Evolutionary conservation across 2,329 filamentous ascomycete genomes (phyloP).

Genomic region (Westerdykella sp.): DNA sequence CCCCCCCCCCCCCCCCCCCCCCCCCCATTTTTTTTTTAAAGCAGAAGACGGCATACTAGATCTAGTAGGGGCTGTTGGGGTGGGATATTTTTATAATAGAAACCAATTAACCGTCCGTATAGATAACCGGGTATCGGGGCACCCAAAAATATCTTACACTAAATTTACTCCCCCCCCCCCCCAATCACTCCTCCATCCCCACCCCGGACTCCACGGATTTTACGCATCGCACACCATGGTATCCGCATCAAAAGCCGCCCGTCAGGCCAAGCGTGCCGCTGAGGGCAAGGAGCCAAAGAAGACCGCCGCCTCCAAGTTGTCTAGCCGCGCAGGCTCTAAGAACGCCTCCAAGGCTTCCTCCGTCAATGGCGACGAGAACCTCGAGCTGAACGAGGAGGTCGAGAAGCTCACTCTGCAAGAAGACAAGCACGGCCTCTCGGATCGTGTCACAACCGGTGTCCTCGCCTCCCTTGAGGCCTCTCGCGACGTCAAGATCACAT

Average conservation of each 20-base stretch:
- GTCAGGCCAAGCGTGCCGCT: constrained; percentile 59
- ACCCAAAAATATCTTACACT: constrained; percentile 4
- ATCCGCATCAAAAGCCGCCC: constrained; percentile 63
- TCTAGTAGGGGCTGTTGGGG: too few species aligned
- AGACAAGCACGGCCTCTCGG: constrained; percentile 92
- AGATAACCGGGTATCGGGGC: background rate
- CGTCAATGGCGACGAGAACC: constrained; percentile 65
- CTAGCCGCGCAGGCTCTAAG: constrained; percentile 63
- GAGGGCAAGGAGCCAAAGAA: constrained; percentile 70
- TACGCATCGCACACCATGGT: constrained; percentile 47
- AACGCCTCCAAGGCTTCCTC: constrained; percentile 57
- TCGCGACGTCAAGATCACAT: constrained; percentile 96
- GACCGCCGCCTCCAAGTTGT: constrained; percentile 64
- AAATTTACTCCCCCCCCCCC: constrained; percentile 19
- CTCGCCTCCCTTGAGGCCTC: constrained; percentile 76
- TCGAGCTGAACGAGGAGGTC: constrained; percentile 64
- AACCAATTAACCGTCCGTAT: too few species aligned
- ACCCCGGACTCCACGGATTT: constrained; percentile 8
- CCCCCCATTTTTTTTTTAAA: too few species aligned
- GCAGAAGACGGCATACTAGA: too few species aligned
- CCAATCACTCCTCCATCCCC: constrained; percentile 13
- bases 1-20: too few species aligned
- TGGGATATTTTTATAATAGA: too few species aligned
- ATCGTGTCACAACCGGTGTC: constrained; percentile 97
- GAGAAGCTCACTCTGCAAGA: constrained; percentile 87